Percentiles rank a stretch among this genome's conserved stretches.
Conservation (phyloP, 192 early-diverging fungal genomes). For the Backusella tuberculispora region DNA sequence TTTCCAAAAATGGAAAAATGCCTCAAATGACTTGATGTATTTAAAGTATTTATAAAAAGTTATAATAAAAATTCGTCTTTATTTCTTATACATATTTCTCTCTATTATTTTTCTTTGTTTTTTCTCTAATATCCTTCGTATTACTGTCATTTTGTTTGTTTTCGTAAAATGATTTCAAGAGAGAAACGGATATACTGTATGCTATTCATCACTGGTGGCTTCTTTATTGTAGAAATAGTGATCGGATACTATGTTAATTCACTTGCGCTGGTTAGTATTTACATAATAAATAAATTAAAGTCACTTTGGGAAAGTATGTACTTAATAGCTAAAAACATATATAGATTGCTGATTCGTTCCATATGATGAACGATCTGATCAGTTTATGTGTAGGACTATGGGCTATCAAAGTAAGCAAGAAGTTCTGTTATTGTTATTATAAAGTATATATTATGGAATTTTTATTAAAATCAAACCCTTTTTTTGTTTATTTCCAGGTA, state of each 20-base stretch:
- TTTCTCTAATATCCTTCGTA: background rate
- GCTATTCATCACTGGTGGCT: slow-evolving; percentile 60
- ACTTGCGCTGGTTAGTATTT: slow-evolving; percentile 62
- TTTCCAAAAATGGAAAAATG: background rate
- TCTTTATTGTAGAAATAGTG: slow-evolving; percentile 84
- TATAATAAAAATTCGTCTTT: background rate
- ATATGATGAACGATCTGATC: slow-evolving; percentile 88
- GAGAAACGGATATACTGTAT: slow-evolving; percentile 32
- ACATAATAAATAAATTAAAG: background rate
- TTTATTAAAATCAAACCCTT: background rate
- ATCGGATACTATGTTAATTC: slow-evolving; percentile 78
- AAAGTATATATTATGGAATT: background rate
- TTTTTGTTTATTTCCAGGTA: slow-evolving; percentile 43
- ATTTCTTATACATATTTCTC: background rate
- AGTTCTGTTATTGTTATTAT: background rate
- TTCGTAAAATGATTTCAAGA: slow-evolving; percentile 4
- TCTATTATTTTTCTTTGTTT: background rate
- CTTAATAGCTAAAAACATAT: background rate
- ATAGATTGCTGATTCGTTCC: slow-evolving; percentile 86
- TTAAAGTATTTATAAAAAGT: no score
- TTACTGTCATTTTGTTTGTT: background rate
- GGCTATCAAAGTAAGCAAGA: slow-evolving; percentile 61
- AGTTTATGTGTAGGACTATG: slow-evolving; percentile 79
- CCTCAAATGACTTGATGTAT: background rate
- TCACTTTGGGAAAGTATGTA: background rate